Evolutionary conservation across 176 grass and related monocot genomes (phyloP).

Genomic region (Chrysopogon serrulatus): DNA sequence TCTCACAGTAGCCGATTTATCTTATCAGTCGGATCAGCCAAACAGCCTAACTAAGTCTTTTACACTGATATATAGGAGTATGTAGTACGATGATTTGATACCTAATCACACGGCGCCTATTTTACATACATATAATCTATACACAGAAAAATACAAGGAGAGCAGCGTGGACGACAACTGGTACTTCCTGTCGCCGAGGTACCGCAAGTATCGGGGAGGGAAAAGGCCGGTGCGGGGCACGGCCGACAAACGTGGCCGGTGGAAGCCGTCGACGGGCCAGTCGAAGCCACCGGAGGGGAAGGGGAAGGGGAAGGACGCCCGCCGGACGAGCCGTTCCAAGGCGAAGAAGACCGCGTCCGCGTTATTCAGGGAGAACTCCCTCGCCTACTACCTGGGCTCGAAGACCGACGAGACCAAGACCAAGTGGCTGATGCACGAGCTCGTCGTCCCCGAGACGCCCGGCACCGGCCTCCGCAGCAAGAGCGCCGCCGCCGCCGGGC

Average conservation of each 20-base stretch:
- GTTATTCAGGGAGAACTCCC: neutral
- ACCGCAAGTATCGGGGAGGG: conserved; percentile 21
- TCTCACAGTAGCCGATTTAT: too few relatives aligned
- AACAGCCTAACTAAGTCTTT: too few relatives aligned
- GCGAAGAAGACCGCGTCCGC: neutral
- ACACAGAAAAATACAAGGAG: conserved; percentile 8
- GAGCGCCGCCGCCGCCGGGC: neutral
- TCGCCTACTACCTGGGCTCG: conserved; percentile 18
- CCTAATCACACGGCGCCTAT: too few relatives aligned
- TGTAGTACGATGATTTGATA: too few relatives aligned
- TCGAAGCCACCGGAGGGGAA: too few relatives aligned
- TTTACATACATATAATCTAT: too few relatives aligned
- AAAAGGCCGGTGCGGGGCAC: conserved; percentile 13
- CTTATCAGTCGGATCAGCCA: too few relatives aligned
- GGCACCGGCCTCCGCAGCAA: neutral
- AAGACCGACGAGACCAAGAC: conserved; percentile 4
- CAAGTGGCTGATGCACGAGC: conserved; percentile 43
- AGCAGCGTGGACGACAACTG: neutral
- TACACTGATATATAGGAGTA: too few relatives aligned
- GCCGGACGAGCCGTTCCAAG: neutral
- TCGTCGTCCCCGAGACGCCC: neutral
- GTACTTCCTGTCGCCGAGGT: conserved; percentile 39
- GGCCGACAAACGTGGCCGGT: conserved; percentile 20
- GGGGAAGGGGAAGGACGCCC: neutral
- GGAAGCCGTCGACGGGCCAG: conserved; percentile 29